Base-by-base conservation (phyloP, 1,284 basidiomycete genomes). In the Naganishia sp. region DNA sequence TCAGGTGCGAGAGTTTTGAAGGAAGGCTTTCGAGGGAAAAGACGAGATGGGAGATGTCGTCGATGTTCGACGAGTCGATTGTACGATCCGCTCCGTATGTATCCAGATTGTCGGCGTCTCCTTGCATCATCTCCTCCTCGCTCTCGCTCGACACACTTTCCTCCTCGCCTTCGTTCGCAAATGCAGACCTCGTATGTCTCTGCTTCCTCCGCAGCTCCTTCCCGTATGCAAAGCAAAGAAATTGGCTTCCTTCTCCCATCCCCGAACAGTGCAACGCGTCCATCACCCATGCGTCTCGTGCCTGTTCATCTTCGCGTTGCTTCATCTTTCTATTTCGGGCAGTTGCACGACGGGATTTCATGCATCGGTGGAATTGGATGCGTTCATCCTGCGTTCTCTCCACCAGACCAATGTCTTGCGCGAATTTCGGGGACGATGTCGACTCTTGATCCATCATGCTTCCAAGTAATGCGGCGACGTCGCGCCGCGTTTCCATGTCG, bases 41-140 rank as follows among this genome's bases (percentile, higher is more conserved):
- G 18, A 93, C 94, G 52, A 98, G 89, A 89, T 95, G 92, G 28
- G 87, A 85, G 15, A 87, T 83, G 74, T 88, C 90, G 77, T 90
- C 87, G 72, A 66, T 54, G 21, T 39, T 43, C 31, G 42, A 18
- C 11, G 17, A 9, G 10, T n/a, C 18, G 25, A 46, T 21, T 25
- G 56, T 47, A 10, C 47, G 51, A 45, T 88, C 52, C 35, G 51
- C 50, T 55, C 83, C 62, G 46, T 73, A 70, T 41, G 80, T 73
- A 6, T 78, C 81, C 10, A 79, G 79, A 17, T 84, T 84, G 41
- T 83, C 82, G 43, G 81, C 82, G 39, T 82, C 81, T 17, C 76
- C 80, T 9, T 39, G 10, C 13, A 39, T 2, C 35, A 13, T 39
- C 0, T 69, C 69, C 10, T 72, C 73, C 15, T 73, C 72, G n/a